phyloP scores from a whole-genome alignment of 331 rosid genomes.

The Acacia pycnantha region DNA sequence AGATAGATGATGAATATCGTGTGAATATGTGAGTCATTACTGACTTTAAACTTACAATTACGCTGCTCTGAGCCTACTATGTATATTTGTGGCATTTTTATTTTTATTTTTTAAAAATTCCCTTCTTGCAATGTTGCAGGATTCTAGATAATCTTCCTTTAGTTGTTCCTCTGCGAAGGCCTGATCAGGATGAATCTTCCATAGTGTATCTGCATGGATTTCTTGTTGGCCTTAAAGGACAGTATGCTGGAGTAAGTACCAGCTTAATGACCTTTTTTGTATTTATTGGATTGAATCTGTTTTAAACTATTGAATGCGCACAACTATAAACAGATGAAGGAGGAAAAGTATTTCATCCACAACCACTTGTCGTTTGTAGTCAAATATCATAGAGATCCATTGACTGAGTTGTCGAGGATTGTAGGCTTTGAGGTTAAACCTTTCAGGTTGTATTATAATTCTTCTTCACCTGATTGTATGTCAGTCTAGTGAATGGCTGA shows the following conservation, averaged over 20 bases:
- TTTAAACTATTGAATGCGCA: background rate
- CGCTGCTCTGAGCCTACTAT: background rate
- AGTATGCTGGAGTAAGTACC: slow-evolving; percentile 73
- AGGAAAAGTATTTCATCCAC: slow-evolving; percentile 77
- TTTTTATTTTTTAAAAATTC: background rate
- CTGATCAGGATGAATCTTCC: slow-evolving; percentile 68
- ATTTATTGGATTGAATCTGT: slow-evolving; percentile 16
- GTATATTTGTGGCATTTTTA: background rate
- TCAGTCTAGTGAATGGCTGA: background rate
- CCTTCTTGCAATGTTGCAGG: slow-evolving; percentile 43
- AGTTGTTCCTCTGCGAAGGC: slow-evolving; percentile 83
- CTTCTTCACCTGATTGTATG: background rate
- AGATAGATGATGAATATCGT: slow-evolving; percentile 87
- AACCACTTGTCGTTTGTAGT: slow-evolving; percentile 85
- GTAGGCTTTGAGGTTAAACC: slow-evolving; percentile 98
- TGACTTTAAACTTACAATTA: slow-evolving; percentile 8
- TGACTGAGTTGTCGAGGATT: slow-evolving; percentile 77
- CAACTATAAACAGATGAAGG: slow-evolving; percentile 63
- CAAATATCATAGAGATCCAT: slow-evolving; percentile 76
- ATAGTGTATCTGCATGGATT: slow-evolving; percentile 84
- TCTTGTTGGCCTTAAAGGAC: slow-evolving; percentile 90
- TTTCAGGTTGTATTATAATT: slow-evolving; percentile 58
- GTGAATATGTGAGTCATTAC: slow-evolving; percentile 76
- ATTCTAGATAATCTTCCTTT: slow-evolving; percentile 93
- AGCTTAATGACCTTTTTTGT: background rate